Percentiles rank a stretch among this genome's conserved stretches.
Evolutionary conservation across 2,329 filamentous ascomycete species (phyloP).

Genomic region (Talaromyces sp.): DNA sequence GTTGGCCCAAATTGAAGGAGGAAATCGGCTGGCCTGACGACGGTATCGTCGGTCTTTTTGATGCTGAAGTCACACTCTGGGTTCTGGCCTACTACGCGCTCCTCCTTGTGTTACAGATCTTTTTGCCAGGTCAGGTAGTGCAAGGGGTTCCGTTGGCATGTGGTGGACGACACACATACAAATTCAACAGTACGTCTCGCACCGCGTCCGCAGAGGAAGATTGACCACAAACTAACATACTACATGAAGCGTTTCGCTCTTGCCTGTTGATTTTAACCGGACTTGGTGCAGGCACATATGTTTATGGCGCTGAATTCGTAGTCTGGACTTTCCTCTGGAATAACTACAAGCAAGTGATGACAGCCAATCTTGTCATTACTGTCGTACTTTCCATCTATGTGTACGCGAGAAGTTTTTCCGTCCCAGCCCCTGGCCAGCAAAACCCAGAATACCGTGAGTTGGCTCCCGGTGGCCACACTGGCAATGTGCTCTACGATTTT

Average conservation of each 20-base stretch:
- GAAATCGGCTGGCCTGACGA: slow-evolving; percentile 76
- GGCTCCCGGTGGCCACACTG: slow-evolving; percentile 73
- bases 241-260: slow-evolving; percentile 63
- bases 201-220: not conserved
- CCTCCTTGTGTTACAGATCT: slow-evolving; percentile 66
- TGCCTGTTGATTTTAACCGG: slow-evolving; percentile 67
- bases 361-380: slow-evolving; percentile 73
- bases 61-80: slow-evolving; percentile 63
- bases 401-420: slow-evolving; percentile 76
- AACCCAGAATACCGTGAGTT: slow-evolving; percentile 71
- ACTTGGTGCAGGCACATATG: slow-evolving; percentile 66
- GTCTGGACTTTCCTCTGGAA: slow-evolving; percentile 92
- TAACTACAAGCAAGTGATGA: slow-evolving; percentile 82
- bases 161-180: slow-evolving; percentile 74
- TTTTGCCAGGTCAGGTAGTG: slow-evolving; percentile 68
- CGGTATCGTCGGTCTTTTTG: slow-evolving; percentile 66
- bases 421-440: slow-evolving; percentile 56
- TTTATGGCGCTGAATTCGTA: slow-evolving; percentile 73
- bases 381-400: slow-evolving; percentile 69
- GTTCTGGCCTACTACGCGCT: slow-evolving; percentile 73
- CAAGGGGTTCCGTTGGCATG: slow-evolving; percentile 66
- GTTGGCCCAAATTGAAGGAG: slow-evolving; percentile 65
- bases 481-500: slow-evolving; percentile 90
- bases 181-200: slow-evolving; percentile 63
- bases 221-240: not conserved